Evolutionary conservation across 768 basidiomycete species (phyloP).

Genomic region (Mrakia gelida): DNA sequence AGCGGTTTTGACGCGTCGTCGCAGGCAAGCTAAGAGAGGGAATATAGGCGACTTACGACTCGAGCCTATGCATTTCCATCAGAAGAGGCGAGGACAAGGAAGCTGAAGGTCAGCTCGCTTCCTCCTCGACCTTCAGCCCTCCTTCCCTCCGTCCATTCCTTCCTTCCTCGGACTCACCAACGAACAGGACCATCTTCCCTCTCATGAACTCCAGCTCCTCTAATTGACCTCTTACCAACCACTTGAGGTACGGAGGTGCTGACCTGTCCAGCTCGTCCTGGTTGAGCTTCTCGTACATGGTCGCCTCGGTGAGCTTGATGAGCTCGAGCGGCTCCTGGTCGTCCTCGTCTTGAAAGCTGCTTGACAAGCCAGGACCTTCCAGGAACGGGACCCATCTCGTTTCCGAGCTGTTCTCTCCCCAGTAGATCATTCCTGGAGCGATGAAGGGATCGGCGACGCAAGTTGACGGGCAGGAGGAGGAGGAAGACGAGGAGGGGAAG

Average conservation of each 20-base stretch:
- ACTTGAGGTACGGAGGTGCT: background rate
- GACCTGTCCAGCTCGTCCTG: background rate
- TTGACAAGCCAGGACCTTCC: background rate
- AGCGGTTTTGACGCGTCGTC: too few relatives aligned
- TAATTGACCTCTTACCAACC: background rate
- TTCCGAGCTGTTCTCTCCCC: background rate
- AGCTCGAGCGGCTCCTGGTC: too few relatives aligned
- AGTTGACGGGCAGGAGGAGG: background rate
- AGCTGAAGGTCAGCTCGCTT: too few relatives aligned
- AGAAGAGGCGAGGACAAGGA: too few relatives aligned
- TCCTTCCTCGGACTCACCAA: background rate
- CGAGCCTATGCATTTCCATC: too few relatives aligned
- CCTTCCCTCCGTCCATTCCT: too few relatives aligned
- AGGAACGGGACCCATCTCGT: background rate
- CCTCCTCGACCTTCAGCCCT: too few relatives aligned
- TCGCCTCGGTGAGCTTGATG: background rate
- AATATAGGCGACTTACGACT: too few relatives aligned
- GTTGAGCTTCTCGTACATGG: background rate
- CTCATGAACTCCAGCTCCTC: background rate
- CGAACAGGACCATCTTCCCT: background rate
- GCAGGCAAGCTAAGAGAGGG: too few relatives aligned
- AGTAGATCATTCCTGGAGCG: background rate
- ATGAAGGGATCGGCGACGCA: background rate
- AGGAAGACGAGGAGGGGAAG: too few relatives aligned
- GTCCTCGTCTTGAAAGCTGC: background rate